Evolutionary conservation across 768 basidiomycete species (phyloP).

Genomic region (Suillus ampliporus): DNA sequence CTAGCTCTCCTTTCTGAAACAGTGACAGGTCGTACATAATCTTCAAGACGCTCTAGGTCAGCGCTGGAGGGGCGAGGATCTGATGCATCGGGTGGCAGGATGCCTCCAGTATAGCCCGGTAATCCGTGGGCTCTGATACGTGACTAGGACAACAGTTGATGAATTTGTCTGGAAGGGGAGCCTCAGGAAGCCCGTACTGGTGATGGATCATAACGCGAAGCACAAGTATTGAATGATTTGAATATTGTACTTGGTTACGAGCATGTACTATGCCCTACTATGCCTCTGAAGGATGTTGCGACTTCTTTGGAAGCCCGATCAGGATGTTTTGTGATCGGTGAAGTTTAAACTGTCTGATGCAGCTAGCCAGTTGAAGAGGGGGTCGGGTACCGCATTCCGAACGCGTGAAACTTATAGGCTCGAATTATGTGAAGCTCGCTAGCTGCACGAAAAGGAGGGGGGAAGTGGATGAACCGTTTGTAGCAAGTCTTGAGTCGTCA

Average conservation of each 20-base stretch:
- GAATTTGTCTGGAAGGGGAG: constrained; percentile 1
- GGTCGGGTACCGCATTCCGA: constrained; percentile 1
- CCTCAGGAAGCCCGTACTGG: background rate
- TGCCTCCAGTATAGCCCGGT: constrained; percentile 13
- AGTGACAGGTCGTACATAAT: constrained; percentile 37
- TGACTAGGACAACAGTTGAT: constrained; percentile 17
- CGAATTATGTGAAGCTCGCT: background rate
- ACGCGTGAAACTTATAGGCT: background rate
- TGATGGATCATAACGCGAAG: background rate
- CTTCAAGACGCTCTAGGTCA: constrained; percentile 49
- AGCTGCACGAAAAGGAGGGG: background rate
- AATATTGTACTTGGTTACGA: constrained; percentile 19
- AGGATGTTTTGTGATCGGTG: constrained; percentile 12
- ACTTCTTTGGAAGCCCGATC: constrained; percentile 12
- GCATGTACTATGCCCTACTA: too few species aligned
- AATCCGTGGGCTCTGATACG: constrained; percentile 17
- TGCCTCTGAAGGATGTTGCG: constrained; percentile 5
- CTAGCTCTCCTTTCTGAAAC: constrained; percentile 11
- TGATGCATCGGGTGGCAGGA: constrained; percentile 34
- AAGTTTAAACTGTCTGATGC: constrained; percentile 11
- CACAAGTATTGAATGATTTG: background rate
- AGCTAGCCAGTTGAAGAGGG: constrained; percentile 7
- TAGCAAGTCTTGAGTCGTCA: too few species aligned
- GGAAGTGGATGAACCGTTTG: too few species aligned
- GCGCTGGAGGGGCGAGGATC: constrained; percentile 36